These are phyloP conservation scores for Pulveroboletus sp. DNA, from an alignment of 768 basidiomycete species.

Conservation along the genomic window DNA sequence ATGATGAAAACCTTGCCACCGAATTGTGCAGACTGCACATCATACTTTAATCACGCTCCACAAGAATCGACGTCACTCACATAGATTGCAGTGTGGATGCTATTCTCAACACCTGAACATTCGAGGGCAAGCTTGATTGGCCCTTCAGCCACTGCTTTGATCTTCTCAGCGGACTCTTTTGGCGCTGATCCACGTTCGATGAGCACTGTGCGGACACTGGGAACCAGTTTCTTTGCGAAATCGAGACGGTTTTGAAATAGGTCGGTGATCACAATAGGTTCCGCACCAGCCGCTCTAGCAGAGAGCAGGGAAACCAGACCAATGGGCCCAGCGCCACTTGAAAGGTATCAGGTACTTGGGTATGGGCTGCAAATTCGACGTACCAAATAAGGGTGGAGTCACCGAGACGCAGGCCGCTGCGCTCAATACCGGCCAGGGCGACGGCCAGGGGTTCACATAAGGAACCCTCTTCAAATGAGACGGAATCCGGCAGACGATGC, in stretches of 20 bases:
- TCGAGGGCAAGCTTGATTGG: slow-evolving; percentile 53
- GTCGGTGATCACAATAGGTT: slow-evolving; percentile 67
- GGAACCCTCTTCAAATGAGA: slow-evolving; percentile 65
- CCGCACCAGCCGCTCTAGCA: slow-evolving; percentile 64
- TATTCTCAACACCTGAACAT: slow-evolving; percentile 62
- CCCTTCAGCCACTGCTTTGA: slow-evolving; percentile 49
- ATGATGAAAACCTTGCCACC: slow-evolving; percentile 69
- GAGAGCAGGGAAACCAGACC: slow-evolving; percentile 59
- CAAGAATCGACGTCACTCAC: slow-evolving; percentile 32
- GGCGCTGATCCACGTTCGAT: slow-evolving; percentile 44
- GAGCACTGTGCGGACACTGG: slow-evolving; percentile 53
- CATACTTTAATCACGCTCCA: neutral
- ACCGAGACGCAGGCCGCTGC: slow-evolving; percentile 59
- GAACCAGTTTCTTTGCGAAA: slow-evolving; percentile 59
- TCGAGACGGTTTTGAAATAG: slow-evolving; percentile 61
- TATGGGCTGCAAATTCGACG: neutral
- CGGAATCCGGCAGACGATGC: slow-evolving; percentile 56
- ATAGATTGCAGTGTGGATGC: slow-evolving; percentile 55
- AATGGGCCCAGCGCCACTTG: slow-evolving; percentile 65
- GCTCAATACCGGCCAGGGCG: slow-evolving; percentile 64
- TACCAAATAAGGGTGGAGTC: slow-evolving; percentile 63
- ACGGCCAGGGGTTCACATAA: slow-evolving; percentile 67
- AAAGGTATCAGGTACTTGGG: slow-evolving; percentile 12
- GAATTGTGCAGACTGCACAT: slow-evolving; percentile 53
- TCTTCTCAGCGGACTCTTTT: slow-evolving; percentile 48